phyloP scores from a whole-genome alignment of 108 stramenopile genomes.

The Conticribra guillardii region DNA sequence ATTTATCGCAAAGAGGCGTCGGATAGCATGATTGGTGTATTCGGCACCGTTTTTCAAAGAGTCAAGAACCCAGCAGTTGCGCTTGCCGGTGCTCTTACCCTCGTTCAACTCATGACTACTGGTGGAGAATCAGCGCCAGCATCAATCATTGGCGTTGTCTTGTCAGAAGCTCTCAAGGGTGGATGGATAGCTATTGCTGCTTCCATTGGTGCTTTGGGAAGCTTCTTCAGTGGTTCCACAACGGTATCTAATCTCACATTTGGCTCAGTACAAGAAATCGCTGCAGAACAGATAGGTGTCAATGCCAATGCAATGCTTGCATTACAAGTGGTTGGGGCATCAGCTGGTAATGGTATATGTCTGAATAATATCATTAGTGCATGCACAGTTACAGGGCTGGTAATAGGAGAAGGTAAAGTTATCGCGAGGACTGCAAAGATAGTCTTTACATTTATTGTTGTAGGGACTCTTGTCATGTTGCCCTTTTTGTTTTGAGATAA shows the following conservation, averaged over 20 bases:
- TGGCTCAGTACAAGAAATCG: conserved; percentile 62
- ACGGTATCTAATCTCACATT: conserved; percentile 76
- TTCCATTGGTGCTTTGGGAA: conserved; percentile 58
- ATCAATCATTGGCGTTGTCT: conserved; percentile 54
- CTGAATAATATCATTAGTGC: conserved; percentile 73
- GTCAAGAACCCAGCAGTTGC: conserved; percentile 61
- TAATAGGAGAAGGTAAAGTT: conserved; percentile 62
- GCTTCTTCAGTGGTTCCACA: conserved; percentile 70
- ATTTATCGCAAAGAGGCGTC: conserved; percentile 55
- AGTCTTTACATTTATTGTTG: too few relatives aligned
- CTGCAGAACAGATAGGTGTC: conserved; percentile 61
- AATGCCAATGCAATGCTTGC: conserved; percentile 59
- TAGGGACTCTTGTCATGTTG: too few relatives aligned
- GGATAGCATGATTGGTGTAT: conserved; percentile 32
- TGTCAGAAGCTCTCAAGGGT: conserved; percentile 57
- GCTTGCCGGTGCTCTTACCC: conserved; percentile 55
- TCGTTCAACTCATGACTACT: conserved; percentile 66
- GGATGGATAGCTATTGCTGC: conserved; percentile 66
- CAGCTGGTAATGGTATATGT: conserved; percentile 74
- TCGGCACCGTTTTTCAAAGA: conserved; percentile 35
- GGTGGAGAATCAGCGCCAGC: conserved; percentile 56
- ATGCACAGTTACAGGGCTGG: conserved; percentile 61
- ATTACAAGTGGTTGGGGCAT: conserved; percentile 64
- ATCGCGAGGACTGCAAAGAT: too few relatives aligned
- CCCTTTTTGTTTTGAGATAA: too few relatives aligned